Base-by-base conservation (phyloP, 176 grass and related monocot genomes). In the Miscanthus lutarioriparius region DNA sequence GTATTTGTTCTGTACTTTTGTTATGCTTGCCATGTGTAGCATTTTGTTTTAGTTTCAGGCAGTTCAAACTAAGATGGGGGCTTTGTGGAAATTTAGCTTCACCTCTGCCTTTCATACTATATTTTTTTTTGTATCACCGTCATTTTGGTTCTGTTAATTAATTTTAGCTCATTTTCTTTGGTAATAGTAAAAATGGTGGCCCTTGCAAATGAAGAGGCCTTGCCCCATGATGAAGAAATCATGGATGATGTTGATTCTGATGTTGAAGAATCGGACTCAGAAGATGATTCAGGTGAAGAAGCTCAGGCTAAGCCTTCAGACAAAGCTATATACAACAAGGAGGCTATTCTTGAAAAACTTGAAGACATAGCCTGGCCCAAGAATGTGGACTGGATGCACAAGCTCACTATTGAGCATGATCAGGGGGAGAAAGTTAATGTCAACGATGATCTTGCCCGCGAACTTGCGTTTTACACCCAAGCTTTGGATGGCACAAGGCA, bases 401-500 rank as follows among this genome's bases (percentile, higher is more conserved):
- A 95, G 73, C 91, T 98, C 44, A 89, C 85, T 14, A 59, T 98
- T 49, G 84, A 95, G 7, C 91, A 90, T 74, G 89, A 80, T 30
- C 91, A 86, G 25, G 87, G 73, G 1, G 89, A 86, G 10, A 92
- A 95, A 20, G 40, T 98, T 62, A 89, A 98, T 77, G 93, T 90
- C n/a, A 92, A 98, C 4, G 96, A 98, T 23, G 96, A 98, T 63
- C 93, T 98, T 48, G 84, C 91, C 23, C 89, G 96, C 1, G 93
- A 98, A 76, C 86, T 95, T 71, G 93, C 86, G 0, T 95, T 98
- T 80, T 98, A 95, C 89, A 95, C 91, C 4, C 96, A 98, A 86
- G 93, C 93, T 23, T 83, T 98, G 20, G 85, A 92, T 76, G 92
- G 96, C 35, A 89, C 93, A 0, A 79, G 91, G n/a, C 22, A 92